Percentiles rank a stretch among this genome's conserved stretches.
phyloP scores from a whole-genome alignment of 768 basidiomycete genomes.

The Rhodotorula sphaerocarpa region DNA sequence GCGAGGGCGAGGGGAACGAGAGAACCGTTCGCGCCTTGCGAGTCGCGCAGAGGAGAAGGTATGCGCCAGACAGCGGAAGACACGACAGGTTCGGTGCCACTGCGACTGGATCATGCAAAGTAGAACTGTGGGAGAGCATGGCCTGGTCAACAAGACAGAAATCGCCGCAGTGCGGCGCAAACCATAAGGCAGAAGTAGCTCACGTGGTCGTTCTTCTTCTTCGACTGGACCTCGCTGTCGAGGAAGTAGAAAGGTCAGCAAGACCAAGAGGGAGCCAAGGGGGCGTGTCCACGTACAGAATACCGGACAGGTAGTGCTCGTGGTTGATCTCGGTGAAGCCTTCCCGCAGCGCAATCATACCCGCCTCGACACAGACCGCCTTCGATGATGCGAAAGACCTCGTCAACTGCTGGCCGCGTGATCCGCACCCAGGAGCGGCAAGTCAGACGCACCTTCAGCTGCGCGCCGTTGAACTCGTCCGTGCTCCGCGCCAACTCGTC shows the following conservation, averaged over 20 bases:
- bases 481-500: slow-evolving; percentile 93
- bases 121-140: slow-evolving; percentile 18
- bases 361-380: slow-evolving; percentile 97
- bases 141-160: neutral
- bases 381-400: slow-evolving; percentile 52
- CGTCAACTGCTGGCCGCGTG: slow-evolving; percentile 35
- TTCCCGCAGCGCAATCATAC: slow-evolving; percentile 95
- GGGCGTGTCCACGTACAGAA: slow-evolving; percentile 50
- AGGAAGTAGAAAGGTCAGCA: slow-evolving; percentile 37
- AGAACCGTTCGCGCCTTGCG: no score
- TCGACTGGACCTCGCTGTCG: slow-evolving; percentile 71
- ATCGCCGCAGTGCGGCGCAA: neutral
- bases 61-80: no score
- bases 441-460: slow-evolving; percentile 43
- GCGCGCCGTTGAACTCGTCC: slow-evolving; percentile 97
- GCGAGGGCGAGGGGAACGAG: no score
- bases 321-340: slow-evolving; percentile 74
- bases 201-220: slow-evolving; percentile 92
- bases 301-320: slow-evolving; percentile 91
- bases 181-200: neutral
- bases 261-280: slow-evolving; percentile 42
- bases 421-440: neutral
- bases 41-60: no score
- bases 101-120: slow-evolving; percentile 30
- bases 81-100: no score